Base-by-base conservation (phyloP, 305 asterid genomes). In the Fraxinus xanthoxyloides region DNA sequence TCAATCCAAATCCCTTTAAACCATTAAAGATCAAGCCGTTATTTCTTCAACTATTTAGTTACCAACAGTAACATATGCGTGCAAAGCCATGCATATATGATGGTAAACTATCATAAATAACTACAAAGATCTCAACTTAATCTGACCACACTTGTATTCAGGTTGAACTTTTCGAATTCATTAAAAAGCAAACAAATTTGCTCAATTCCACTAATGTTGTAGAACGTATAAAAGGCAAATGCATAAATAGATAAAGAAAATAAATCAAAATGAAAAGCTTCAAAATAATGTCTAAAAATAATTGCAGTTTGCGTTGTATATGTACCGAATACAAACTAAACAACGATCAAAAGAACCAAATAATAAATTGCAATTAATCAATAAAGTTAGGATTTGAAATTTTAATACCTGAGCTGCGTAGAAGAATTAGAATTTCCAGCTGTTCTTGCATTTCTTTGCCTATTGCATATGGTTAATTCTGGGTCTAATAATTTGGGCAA, bases 1-100 rank as follows among this genome's bases (percentile, higher is more conserved):
- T 9, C 70, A 84, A 82, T 82, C 69, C 31, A 10, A 67, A 12
- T 28, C 73, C 73, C 73, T 67, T 61, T 7, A 67, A 67, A 24
- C 34, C 8, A 67, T 67, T 67, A 13, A 28, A 9, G 30, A 26
- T 24, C 19, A 67, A 67, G 73, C 36, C 1, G 36, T 67, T 67
- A 28, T 28, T 23, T 67, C 36, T 24, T 67, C 72, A 21, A 24
- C 73, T 9, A 67, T 17, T 28, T 26, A 24, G 36, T 17, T 26
- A 28, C 73, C 36, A 36, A 36, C 43, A 36, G 43, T 36, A 67
- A 31, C 34, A 67, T 67, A 28, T 67, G 73, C 3, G 8, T 59
- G 35, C 8, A 26, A 67, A 8, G 7, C 3, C 5, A 61, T 56
- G 17, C 36, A 59, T 15, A 5, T 21, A 59, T 6, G 30, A 59